Base-by-base conservation (phyloP, 1,284 basidiomycete species). In the Melanopsichium pennsylvanicum region DNA sequence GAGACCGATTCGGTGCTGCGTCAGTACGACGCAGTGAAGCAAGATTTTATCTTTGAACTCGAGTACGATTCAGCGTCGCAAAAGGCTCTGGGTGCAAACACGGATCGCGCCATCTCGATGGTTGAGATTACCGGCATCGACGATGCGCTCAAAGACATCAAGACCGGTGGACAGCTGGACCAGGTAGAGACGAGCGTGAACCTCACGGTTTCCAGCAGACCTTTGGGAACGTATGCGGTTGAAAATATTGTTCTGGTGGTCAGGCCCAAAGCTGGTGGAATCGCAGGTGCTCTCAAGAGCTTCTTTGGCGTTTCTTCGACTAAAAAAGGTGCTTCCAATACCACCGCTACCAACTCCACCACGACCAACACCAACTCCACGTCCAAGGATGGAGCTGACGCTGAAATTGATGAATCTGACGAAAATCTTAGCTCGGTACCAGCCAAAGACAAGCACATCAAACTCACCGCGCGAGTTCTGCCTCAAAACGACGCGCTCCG, bases 131-230 rank as follows among this genome's bases (percentile, higher is more conserved):
- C 39, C 8, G 78, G 74, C 18, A 72, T 80, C 44, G 51, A 63
- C 13, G 67, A 69, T 10, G 43, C 40, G 31, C 68, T 81, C 27
- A 61, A 52, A 19, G 70, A 66, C 18, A 61, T 81, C 59, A 70
- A 70, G 43, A 56, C 51, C 29, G 49, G 40, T 21, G 66, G 66
- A 18, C 68, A 78, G 55, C 48, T 80, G 35, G 55, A 58, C 22
- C 61, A 72, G 38, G 73, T 80, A 16, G 69, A 79, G n/a, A 72
- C 71, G 12, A 34, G 52, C 3, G 56, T 79, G 43, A 81, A 81
- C 44, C n/a, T 76, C 13, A 76, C 76, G 7, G 32, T 81, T 2
- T 47, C 45, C 40, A 70, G 55, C 42, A 42, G 42, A 34, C 77
- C 78, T n/a, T 45, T 75, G 35, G 79, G 79, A 12, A 69, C 71